Base-by-base conservation (phyloP, 2,329 filamentous ascomycete species). In the Ceratocystis alfenasii region DNA sequence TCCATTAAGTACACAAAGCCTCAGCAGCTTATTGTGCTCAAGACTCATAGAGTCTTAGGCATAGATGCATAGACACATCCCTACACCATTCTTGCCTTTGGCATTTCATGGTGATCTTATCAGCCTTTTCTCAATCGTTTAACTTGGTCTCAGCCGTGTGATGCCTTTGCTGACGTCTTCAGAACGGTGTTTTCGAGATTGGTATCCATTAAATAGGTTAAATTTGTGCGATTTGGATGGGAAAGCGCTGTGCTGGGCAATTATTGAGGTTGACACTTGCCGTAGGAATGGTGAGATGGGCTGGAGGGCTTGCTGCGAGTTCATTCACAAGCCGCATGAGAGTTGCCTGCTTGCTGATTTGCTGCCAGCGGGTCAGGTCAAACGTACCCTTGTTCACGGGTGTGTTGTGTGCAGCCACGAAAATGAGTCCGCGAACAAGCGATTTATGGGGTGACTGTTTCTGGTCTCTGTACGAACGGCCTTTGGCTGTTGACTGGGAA, bases 331-430 rank as follows among this genome's bases (percentile, higher is more conserved):
- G 50, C 22, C 65, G 60, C 22, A 7, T 30, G 5, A 66, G 7
- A 0, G 65, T 66, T 17, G 65, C 65, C 46, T 53, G 62, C 60
- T 66, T 66, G 41, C 65, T 66, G 25, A 60, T n/a, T n/a, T 50
- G 60, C 10, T 63, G 65, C 65, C 65, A 66, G 22, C 41, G 41
- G 22, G 30, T 50, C 60, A 66, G 53, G 48, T 63, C 61, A 17
- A 66, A 66, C 6, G 4, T 17, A 17, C 65, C 65, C 17, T 63
- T 28, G 12, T 36, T 46, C 22, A 66, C 28, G 60, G 55, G 60
- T 10, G 33, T 61, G 15, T 53, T 62, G 46, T 66, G 30, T 7
- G 60, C 65, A 8, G 65, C 65, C 7, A 66, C 65, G 30, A 57
- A 66, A 41, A 66, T 36, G 41, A 63, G 28, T 4, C 65, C 65